These are phyloP conservation scores for Suhomyces sp. DNA, from an alignment of 805 yeast species.

Conservation along the genomic window DNA sequence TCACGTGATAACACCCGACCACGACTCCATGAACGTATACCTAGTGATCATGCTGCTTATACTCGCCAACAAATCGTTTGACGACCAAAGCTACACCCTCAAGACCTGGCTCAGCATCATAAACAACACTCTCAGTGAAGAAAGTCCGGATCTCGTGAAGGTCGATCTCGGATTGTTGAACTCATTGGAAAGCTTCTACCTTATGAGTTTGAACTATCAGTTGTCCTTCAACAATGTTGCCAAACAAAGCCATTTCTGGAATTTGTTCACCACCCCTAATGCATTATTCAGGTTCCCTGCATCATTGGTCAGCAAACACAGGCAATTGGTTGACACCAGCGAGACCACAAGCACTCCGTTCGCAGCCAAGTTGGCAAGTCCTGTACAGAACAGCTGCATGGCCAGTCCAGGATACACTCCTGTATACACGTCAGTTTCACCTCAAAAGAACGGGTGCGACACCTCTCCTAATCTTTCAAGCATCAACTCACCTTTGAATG, in stretches of 20 bases:
- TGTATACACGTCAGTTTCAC: constrained; percentile 1
- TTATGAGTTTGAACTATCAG: constrained; percentile 24
- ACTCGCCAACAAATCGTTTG: constrained; percentile 41
- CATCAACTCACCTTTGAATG: constrained; percentile 4
- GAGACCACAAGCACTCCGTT: not conserved
- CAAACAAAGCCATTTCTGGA: constrained; percentile 24
- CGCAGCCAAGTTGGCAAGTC: not conserved
- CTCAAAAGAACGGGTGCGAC: not conserved
- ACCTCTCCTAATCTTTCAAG: constrained; percentile 1
- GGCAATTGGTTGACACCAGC: constrained; percentile 8
- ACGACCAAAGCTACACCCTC: constrained; percentile 49
- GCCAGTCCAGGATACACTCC: constrained; percentile 9
- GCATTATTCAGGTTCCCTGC: constrained; percentile 8
- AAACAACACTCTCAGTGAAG: constrained; percentile 8
- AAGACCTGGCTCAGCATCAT: constrained; percentile 43
- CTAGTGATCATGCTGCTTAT: constrained; percentile 24
- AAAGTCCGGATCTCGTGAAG: constrained; percentile 3
- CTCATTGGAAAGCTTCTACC: constrained; percentile 26
- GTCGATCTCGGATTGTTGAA: constrained; percentile 24
- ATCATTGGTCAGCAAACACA: constrained; percentile 8
- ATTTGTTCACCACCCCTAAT: constrained; percentile 6
- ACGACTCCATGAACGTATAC: constrained; percentile 17
- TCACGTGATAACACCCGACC: constrained; percentile 7
- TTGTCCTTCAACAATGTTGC: constrained; percentile 22
- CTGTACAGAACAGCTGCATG: not conserved